These are phyloP conservation scores for Hermanozyma aechmeae DNA, from an alignment of 805 yeast species.

Conservation along the genomic window DNA sequence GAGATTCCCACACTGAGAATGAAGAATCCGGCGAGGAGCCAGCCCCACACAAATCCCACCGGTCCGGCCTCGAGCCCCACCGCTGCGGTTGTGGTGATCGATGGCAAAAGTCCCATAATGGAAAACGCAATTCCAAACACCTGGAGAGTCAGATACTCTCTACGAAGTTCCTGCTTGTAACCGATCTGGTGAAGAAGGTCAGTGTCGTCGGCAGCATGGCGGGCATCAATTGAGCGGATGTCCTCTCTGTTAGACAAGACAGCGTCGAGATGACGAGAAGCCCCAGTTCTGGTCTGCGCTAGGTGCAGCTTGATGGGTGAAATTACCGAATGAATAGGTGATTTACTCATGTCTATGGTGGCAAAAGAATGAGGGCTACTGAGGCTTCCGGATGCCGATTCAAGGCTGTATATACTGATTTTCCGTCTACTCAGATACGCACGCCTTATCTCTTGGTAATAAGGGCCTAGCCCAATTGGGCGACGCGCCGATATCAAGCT, in stretches of 20 bases:
- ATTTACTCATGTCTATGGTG: no score
- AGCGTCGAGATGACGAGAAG: background rate
- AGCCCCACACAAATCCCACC: background rate
- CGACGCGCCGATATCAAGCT: no score
- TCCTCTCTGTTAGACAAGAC: background rate
- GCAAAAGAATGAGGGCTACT: no score
- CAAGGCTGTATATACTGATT: no score
- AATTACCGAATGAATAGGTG: no score
- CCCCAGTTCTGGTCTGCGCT: no score
- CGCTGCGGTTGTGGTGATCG: background rate
- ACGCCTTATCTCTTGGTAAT: no score
- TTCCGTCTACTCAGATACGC: no score
- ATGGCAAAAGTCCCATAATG: background rate
- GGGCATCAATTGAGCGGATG: background rate
- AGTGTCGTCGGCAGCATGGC: background rate
- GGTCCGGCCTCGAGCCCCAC: background rate
- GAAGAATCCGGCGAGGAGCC: background rate
- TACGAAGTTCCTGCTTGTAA: background rate
- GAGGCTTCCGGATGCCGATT: no score
- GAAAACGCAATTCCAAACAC: background rate
- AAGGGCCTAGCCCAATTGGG: no score
- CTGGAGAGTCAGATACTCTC: background rate
- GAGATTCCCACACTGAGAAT: background rate
- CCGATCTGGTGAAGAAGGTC: background rate
- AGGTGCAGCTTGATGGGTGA: no score